These are phyloP conservation scores for Gnaphalium uliginosum DNA, from an alignment of 129 eudicot genomes.

Conservation along the genomic window DNA sequence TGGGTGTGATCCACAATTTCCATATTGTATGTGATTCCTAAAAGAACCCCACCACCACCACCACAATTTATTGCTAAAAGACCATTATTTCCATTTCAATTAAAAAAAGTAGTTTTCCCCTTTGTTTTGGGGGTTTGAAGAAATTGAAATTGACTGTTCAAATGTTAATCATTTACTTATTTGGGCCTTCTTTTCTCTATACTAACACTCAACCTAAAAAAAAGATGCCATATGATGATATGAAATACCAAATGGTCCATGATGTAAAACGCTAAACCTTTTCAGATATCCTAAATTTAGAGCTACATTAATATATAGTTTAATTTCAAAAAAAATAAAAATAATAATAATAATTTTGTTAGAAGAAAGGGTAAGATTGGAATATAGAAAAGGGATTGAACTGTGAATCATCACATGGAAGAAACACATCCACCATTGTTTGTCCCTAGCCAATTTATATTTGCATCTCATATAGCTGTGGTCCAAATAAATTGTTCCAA, in stretches of 20 bases:
- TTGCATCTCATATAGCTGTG: slow-evolving; percentile 33
- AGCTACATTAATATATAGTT: background rate
- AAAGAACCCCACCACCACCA: slow-evolving; percentile 32
- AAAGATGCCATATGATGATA: background rate
- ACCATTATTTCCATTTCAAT: slow-evolving; percentile 25
- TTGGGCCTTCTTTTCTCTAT: background rate
- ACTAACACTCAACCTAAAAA: slow-evolving; percentile 1
- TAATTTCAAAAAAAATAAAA: too few relatives aligned
- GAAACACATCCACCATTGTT: slow-evolving; percentile 45
- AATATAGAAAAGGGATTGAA: slow-evolving; percentile 18
- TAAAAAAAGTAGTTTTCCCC: slow-evolving; percentile 14
- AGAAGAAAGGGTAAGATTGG: slow-evolving; percentile 17
- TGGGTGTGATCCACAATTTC: slow-evolving; percentile 35
- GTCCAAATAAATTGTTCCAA: slow-evolving; percentile 42
- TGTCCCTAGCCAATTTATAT: slow-evolving; percentile 40
- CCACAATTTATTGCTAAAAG: slow-evolving; percentile 31
- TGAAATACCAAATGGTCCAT: background rate
- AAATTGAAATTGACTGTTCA: slow-evolving; percentile 23
- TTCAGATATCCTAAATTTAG: background rate
- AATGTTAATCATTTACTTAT: slow-evolving; percentile 18
- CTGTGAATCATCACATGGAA: slow-evolving; percentile 45
- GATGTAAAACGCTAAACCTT: background rate
- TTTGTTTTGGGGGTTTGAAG: slow-evolving; percentile 33
- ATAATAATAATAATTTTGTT: background rate
- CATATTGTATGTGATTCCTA: slow-evolving; percentile 33